A percentile compares a stretch with the other conserved stretches of the same genome.
Evolutionary conservation across 176 grass and related monocot genomes (phyloP).

Genomic region (Elaeis guineensis): DNA sequence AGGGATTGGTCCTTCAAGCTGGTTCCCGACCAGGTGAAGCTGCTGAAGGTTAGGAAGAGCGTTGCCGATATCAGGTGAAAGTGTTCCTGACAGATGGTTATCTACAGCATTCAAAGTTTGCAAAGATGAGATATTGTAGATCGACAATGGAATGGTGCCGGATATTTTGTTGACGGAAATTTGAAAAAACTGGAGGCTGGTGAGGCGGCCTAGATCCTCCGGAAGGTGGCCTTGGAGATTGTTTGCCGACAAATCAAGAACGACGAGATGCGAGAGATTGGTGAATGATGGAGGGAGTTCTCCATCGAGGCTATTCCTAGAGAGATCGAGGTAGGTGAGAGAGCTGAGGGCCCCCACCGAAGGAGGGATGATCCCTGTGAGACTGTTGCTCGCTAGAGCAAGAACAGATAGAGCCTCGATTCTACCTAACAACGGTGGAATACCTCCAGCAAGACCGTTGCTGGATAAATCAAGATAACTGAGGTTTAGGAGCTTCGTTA

Average conservation of each 20-base stretch:
- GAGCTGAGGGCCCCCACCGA: not conserved
- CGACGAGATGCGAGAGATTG: not conserved
- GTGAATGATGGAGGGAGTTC: conserved; percentile 1
- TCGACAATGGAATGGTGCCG: not conserved
- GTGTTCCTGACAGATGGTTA: conserved; percentile 11
- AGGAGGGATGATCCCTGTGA: not conserved
- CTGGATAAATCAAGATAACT: not conserved
- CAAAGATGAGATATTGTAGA: conserved; percentile 20
- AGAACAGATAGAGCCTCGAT: not conserved
- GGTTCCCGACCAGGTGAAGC: not conserved
- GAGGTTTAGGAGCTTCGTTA: not conserved
- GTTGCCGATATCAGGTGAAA: conserved; percentile 11
- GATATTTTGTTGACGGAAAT: not conserved
- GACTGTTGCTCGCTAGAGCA: not conserved
- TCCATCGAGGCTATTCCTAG: not conserved
- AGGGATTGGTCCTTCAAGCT: conserved; percentile 21
- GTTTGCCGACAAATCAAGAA: conserved; percentile 7
- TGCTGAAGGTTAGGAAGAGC: conserved; percentile 11
- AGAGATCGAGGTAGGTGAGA: not conserved
- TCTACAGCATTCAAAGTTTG: not conserved
- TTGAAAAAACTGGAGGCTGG: not conserved
- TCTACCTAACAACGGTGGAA: not conserved
- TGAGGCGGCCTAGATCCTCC: not conserved
- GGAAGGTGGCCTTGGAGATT: conserved; percentile 8
- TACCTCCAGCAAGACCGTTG: not conserved